These are phyloP conservation scores for Salix suchowensis DNA, from an alignment of 345 rosid species.

Conservation along the genomic window DNA sequence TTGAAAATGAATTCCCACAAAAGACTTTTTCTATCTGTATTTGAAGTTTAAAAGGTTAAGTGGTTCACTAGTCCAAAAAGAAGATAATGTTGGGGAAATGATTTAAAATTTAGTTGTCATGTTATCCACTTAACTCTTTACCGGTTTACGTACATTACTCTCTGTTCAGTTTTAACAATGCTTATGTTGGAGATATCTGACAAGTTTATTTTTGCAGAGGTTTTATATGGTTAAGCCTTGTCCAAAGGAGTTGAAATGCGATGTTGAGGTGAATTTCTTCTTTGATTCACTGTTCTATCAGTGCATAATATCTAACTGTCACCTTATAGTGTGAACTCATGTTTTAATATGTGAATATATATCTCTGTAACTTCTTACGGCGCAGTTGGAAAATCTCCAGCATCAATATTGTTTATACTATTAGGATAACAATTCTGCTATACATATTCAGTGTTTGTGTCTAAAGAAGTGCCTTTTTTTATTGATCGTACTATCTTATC, in stretches of 20 bases:
- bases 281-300: slow-evolving; percentile 7
- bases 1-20: not conserved
- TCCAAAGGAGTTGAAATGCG: slow-evolving; percentile 86
- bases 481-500: not conserved
- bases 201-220: slow-evolving; percentile 47
- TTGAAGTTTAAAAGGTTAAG: not conserved
- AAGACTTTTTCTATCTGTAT: not conserved
- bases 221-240: slow-evolving; percentile 87
- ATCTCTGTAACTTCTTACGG: not conserved
- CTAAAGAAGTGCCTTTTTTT: not conserved
- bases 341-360: not conserved
- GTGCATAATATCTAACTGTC: not conserved
- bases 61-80: too few species aligned
- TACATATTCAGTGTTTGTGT: not conserved
- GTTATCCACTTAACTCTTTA: not conserved
- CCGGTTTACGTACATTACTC: not conserved
- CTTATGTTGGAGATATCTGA: slow-evolving; percentile 9
- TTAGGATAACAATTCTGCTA: not conserved
- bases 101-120: not conserved
- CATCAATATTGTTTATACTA: not conserved
- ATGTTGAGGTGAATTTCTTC: slow-evolving; percentile 64
- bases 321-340: not conserved
- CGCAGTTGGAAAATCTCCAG: not conserved
- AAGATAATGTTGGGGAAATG: too few species aligned
- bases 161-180: not conserved